phyloP scores from a whole-genome alignment of 768 basidiomycete genomes.

The Coprinopsis sp. region DNA sequence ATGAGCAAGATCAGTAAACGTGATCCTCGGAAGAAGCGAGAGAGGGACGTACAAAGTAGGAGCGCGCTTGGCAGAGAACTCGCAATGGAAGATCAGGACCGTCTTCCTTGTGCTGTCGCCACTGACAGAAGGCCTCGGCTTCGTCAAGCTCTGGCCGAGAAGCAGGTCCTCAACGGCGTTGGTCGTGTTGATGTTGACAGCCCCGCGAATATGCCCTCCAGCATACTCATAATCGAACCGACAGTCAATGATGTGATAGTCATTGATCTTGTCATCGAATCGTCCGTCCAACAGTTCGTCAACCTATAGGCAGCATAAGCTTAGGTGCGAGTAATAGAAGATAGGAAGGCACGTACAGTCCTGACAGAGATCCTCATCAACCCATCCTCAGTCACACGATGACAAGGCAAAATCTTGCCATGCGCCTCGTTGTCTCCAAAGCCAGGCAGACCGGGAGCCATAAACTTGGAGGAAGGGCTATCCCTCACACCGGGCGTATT shows the following conservation, averaged over 20 bases:
- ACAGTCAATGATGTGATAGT: slow-evolving; percentile 88
- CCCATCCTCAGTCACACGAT: slow-evolving; percentile 91
- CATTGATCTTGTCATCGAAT: slow-evolving; percentile 58
- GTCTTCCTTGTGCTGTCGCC: slow-evolving; percentile 74
- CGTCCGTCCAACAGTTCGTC: slow-evolving; percentile 72
- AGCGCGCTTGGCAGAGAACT: slow-evolving; percentile 92
- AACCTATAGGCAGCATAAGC: slow-evolving; percentile 44
- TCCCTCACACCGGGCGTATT: no score
- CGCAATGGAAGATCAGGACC: slow-evolving; percentile 94
- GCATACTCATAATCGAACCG: slow-evolving; percentile 95
- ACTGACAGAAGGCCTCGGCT: slow-evolving; percentile 66
- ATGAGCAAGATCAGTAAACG: not conserved
- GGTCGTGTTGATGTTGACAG: slow-evolving; percentile 86
- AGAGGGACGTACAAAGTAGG: slow-evolving; percentile 83
- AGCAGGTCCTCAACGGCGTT: slow-evolving; percentile 76
- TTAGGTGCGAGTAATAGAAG: slow-evolving; percentile 10
- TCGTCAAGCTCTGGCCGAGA: slow-evolving; percentile 50
- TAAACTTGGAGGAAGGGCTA: slow-evolving; percentile 53
- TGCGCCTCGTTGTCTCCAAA: slow-evolving; percentile 91
- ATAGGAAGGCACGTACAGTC: slow-evolving; percentile 54
- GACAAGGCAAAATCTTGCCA: slow-evolving; percentile 93
- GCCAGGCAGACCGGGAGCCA: slow-evolving; percentile 65
- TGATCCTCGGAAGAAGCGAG: slow-evolving; percentile 1
- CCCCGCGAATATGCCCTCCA: slow-evolving; percentile 90
- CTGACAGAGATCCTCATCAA: slow-evolving; percentile 80